Evolutionary conservation across 2,329 filamentous ascomycete genomes (phyloP).

Genomic region (Xylaria sp.): DNA sequence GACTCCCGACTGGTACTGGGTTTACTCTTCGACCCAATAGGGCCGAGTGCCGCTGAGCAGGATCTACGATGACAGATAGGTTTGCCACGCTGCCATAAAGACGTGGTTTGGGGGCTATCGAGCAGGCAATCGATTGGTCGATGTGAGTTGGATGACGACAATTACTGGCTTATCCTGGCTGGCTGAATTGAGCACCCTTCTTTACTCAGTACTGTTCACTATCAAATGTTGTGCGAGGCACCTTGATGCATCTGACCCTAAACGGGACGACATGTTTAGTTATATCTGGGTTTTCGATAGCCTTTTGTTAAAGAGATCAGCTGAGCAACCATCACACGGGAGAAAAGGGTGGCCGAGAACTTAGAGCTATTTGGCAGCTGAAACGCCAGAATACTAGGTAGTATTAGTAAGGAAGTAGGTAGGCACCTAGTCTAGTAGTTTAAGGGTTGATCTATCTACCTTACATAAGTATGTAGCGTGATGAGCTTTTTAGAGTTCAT

Average conservation of each 20-base stretch:
- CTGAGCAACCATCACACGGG: constrained; percentile 4
- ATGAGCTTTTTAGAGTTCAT: no score
- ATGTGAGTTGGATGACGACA: neutral
- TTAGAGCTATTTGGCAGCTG: neutral
- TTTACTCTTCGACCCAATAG: constrained; percentile 3
- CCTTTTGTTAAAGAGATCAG: neutral
- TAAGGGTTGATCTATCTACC: no score
- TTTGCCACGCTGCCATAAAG: constrained; percentile 32
- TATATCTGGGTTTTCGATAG: neutral
- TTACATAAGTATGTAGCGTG: no score
- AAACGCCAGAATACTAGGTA: no score
- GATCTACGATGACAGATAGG: constrained; percentile 22
- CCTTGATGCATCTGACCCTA: constrained; percentile 20
- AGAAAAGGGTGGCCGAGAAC: neutral
- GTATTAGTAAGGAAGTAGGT: no score
- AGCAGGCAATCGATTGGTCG: constrained; percentile 19
- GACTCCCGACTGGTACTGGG: neutral
- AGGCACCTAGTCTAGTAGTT: no score
- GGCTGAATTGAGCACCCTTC: constrained; percentile 22
- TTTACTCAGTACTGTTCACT: neutral
- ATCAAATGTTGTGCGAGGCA: constrained; percentile 26
- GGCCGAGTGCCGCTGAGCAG: constrained; percentile 14
- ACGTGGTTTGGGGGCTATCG: constrained; percentile 2
- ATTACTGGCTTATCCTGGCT: constrained; percentile 14
- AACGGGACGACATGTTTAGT: neutral